A percentile compares a stretch with the other conserved stretches of the same genome.
phyloP scores from a whole-genome alignment of 345 rosid genomes.

The Salix arbutifolia region DNA sequence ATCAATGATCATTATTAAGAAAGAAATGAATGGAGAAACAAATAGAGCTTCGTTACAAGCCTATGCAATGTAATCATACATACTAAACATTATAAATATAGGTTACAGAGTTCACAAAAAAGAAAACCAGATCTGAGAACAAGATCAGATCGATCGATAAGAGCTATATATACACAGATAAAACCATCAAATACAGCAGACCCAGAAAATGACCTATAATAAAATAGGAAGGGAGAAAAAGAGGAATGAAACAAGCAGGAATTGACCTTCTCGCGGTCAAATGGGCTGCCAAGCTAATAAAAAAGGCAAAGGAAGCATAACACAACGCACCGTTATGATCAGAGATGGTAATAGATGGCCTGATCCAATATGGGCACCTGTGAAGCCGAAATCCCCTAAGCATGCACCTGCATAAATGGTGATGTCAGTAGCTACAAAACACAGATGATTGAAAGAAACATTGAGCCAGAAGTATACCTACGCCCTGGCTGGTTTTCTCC shows the following conservation, averaged over 20 bases:
- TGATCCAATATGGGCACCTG: conserved; percentile 82
- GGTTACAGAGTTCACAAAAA: background rate
- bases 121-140: background rate
- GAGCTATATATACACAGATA: background rate
- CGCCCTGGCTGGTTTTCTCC: conserved; percentile 81
- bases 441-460: conserved; percentile 3
- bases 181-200: background rate
- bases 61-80: background rate
- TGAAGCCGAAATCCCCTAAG: conserved; percentile 87
- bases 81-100: background rate
- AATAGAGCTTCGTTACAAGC: background rate
- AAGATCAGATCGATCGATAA: background rate
- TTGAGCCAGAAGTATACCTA: conserved; percentile 39
- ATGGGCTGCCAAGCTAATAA: background rate
- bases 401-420: conserved; percentile 57
- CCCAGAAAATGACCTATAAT: background rate
- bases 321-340: conserved; percentile 59
- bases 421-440: conserved; percentile 3
- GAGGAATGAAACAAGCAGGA: background rate
- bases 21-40: background rate
- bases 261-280: background rate
- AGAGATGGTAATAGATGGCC: conserved; percentile 74
- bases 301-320: background rate
- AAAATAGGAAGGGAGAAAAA: background rate
- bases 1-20: background rate